Conservation (phyloP, 805 yeast species). For the Naumovozyma dairenensis region DNA sequence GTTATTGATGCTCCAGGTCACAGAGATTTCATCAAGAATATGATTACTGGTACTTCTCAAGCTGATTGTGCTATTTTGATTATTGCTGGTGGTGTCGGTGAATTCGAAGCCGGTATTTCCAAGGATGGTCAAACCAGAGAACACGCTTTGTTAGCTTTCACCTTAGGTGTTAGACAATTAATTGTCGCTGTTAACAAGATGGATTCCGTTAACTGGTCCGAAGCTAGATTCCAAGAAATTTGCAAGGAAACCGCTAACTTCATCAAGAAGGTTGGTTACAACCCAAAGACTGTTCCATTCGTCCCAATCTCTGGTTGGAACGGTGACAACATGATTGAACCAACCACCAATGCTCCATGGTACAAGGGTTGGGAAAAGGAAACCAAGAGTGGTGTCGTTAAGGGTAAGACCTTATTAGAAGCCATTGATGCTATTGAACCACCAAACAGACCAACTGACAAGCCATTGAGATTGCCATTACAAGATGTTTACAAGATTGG, state of each 20-base stretch:
- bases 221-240: conserved; percentile 71
- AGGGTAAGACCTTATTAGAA: conserved; percentile 77
- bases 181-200: conserved; percentile 90
- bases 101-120: conserved; percentile 92
- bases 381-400: conserved; percentile 58
- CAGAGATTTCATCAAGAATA: conserved; percentile 93
- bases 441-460: conserved; percentile 72
- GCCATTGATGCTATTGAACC: conserved; percentile 79
- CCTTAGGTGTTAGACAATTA: conserved; percentile 80
- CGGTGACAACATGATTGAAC: conserved; percentile 89
- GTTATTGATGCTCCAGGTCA: conserved; percentile 95
- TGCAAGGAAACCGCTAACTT: conserved; percentile 67
- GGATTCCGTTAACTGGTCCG: conserved; percentile 87
- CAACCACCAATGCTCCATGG: conserved; percentile 77
- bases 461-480: conserved; percentile 83
- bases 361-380: conserved; percentile 79
- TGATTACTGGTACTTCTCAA: conserved; percentile 92
- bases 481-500: conserved; percentile 91
- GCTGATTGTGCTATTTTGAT: conserved; percentile 88
- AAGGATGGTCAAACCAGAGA: conserved; percentile 94
- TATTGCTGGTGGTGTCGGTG: conserved; percentile 89
- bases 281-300: conserved; percentile 73
- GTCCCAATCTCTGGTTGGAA: conserved; percentile 89
- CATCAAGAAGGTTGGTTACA: conserved; percentile 80
- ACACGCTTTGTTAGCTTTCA: conserved; percentile 84